Evolutionary conservation across 2,329 filamentous ascomycete genomes (phyloP).

Genomic region (Exophiala phaeomuriformis): DNA sequence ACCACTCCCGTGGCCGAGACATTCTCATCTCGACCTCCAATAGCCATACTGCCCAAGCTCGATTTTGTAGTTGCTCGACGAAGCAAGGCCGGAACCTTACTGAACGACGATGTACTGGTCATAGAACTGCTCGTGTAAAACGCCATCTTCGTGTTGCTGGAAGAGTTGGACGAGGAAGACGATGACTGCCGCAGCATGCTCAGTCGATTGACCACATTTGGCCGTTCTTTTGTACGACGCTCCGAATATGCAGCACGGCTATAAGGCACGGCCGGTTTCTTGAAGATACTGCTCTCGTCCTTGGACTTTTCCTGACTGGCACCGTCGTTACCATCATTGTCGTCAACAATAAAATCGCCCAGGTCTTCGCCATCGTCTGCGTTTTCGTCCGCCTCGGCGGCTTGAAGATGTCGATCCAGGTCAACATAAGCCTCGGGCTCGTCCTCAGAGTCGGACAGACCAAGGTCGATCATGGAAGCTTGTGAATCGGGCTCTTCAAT

Average conservation of each 20-base stretch:
- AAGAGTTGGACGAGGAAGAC: slow-evolving; percentile 31
- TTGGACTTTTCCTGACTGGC: slow-evolving; percentile 22
- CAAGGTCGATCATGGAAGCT: slow-evolving; percentile 42
- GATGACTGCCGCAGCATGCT: slow-evolving; percentile 41
- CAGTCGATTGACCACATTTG: slow-evolving; percentile 40
- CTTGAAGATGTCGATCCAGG: slow-evolving; percentile 43
- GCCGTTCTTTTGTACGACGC: slow-evolving; percentile 32
- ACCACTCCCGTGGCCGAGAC: slow-evolving; percentile 26
- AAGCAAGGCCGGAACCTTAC: slow-evolving; percentile 22
- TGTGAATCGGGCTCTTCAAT: slow-evolving; percentile 55
- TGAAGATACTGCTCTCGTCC: slow-evolving; percentile 23
- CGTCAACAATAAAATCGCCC: slow-evolving; percentile 27
- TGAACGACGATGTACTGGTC: slow-evolving; percentile 12
- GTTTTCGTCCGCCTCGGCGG: slow-evolving; percentile 47
- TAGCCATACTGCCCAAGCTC: slow-evolving; percentile 16
- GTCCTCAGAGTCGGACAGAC: slow-evolving; percentile 39
- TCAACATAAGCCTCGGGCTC: slow-evolving; percentile 37
- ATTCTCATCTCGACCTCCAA: slow-evolving; percentile 15
- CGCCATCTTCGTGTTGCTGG: slow-evolving; percentile 21
- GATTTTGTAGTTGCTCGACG: slow-evolving; percentile 27
- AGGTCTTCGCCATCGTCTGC: slow-evolving; percentile 42
- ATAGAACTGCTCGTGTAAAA: slow-evolving; percentile 20
- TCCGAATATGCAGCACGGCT: slow-evolving; percentile 28
- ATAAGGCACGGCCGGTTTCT: slow-evolving; percentile 24
- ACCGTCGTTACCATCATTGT: slow-evolving; percentile 17